Evolutionary conservation across 768 basidiomycete species (phyloP).

Genomic region (Cystobasidium tubakii): DNA sequence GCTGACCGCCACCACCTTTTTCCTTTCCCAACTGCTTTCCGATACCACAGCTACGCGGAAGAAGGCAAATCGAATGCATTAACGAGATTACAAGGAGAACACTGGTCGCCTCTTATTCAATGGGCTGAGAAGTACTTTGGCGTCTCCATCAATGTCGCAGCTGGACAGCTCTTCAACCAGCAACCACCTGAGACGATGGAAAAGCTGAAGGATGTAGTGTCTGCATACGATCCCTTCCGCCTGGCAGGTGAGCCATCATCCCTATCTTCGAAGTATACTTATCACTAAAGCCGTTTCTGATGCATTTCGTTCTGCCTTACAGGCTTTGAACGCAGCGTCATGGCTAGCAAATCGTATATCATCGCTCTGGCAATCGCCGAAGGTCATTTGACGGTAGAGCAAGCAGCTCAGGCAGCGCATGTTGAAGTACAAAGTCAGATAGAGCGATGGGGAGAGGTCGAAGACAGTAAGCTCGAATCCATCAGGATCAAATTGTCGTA

Average conservation of each 20-base stretch:
- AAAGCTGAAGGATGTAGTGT: conserved; percentile 59
- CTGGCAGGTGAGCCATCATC: conserved; percentile 54
- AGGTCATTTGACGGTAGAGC: conserved; percentile 68
- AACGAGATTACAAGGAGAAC: conserved; percentile 66
- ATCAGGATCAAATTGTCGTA: neutral
- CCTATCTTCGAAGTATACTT: neutral
- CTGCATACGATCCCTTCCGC: conserved; percentile 70
- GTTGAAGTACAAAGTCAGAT: conserved; percentile 96
- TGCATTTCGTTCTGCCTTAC: conserved; percentile 46
- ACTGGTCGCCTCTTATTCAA: conserved; percentile 81
- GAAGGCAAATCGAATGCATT: conserved; percentile 54
- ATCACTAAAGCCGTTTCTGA: neutral
- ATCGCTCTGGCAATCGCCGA: conserved; percentile 78
- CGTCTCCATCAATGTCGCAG: conserved; percentile 57
- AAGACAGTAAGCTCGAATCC: conserved; percentile 77
- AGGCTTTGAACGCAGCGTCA: conserved; percentile 84
- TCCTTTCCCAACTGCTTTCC: neutral
- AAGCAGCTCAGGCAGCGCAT: conserved; percentile 74
- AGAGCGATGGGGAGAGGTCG: conserved; percentile 97
- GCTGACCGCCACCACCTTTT: conserved; percentile 59
- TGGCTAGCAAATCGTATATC: conserved; percentile 82
- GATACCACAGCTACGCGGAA: conserved; percentile 8
- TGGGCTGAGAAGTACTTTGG: conserved; percentile 68
- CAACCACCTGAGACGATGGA: conserved; percentile 67
- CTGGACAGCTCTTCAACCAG: conserved; percentile 64